A percentile compares a stretch with the other conserved stretches of the same genome.
Conservation (phyloP, 805 yeast species). For the Yarrowia yakushimensis region DNA sequence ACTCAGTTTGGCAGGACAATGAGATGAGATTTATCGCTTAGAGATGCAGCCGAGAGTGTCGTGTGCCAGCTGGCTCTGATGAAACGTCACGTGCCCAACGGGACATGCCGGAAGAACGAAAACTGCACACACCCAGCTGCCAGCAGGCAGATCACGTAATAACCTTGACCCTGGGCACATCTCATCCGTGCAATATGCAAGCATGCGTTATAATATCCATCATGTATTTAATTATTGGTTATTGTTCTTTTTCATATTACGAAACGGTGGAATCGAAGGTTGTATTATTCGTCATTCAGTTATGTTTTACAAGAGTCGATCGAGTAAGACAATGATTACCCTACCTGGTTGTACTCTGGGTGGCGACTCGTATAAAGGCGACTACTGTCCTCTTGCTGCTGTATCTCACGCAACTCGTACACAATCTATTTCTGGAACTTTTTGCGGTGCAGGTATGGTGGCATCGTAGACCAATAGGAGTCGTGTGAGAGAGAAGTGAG, state of each 20-base stretch:
- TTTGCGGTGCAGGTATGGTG: background rate
- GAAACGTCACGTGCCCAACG: background rate
- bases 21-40: background rate
- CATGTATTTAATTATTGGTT: too few relatives aligned
- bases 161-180: background rate
- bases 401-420: background rate
- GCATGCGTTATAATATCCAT: background rate
- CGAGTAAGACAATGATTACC: background rate
- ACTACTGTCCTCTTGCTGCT: background rate
- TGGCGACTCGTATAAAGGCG: background rate
- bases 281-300: background rate
- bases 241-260: background rate
- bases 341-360: background rate
- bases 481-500: too few relatives aligned
- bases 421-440: conserved; percentile 1
- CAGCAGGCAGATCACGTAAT: background rate
- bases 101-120: too few relatives aligned
- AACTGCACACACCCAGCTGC: background rate
- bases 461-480: too few relatives aligned
- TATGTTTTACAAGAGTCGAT: too few relatives aligned
- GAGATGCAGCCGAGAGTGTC: conserved; percentile 23
- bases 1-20: background rate
- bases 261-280: background rate
- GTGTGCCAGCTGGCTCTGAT: background rate
- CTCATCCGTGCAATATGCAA: too few relatives aligned